Percentiles rank a stretch among this genome's conserved stretches.
These are phyloP conservation scores for Starmerella apicola DNA, from an alignment of 805 yeast species.

Conservation along the genomic window DNA sequence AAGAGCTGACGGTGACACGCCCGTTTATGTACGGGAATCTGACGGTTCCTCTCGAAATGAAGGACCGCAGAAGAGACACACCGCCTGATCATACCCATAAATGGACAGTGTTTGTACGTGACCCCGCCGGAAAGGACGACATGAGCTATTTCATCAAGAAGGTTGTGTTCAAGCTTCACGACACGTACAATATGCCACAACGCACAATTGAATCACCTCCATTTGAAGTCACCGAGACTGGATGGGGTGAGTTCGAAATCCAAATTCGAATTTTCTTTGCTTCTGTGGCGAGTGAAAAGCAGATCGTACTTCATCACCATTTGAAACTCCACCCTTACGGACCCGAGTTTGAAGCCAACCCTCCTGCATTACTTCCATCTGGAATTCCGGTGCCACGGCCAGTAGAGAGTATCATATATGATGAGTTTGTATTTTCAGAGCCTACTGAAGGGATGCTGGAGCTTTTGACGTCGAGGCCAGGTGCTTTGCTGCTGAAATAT, in stretches of 20 bases:
- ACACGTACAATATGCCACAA: constrained; percentile 80
- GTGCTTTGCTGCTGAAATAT: constrained; percentile 29
- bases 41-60: constrained; percentile 51
- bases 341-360: constrained; percentile 21
- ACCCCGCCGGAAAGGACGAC: constrained; percentile 64
- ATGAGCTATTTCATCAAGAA: constrained; percentile 69
- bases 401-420: constrained; percentile 58
- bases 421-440: constrained; percentile 87
- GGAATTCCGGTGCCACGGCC: constrained; percentile 27
- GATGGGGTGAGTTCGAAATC: constrained; percentile 99
- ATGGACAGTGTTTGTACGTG: constrained; percentile 86
- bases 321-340: constrained; percentile 82
- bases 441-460: constrained; percentile 87
- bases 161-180: constrained; percentile 90
- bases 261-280: constrained; percentile 76
- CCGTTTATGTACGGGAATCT: constrained; percentile 75
- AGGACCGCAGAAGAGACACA: constrained; percentile 43
- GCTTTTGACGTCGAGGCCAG: constrained; percentile 42
- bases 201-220: constrained; percentile 84
- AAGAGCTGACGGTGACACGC: constrained; percentile 56
- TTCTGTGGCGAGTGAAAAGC: constrained; percentile 79
- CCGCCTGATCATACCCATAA: constrained; percentile 88
- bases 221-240: constrained; percentile 89
- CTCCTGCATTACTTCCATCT: constrained; percentile 16
- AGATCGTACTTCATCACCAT: constrained; percentile 74